Conservation (phyloP, 192 early-diverging fungal species). For the Coemansia biformis region DNA sequence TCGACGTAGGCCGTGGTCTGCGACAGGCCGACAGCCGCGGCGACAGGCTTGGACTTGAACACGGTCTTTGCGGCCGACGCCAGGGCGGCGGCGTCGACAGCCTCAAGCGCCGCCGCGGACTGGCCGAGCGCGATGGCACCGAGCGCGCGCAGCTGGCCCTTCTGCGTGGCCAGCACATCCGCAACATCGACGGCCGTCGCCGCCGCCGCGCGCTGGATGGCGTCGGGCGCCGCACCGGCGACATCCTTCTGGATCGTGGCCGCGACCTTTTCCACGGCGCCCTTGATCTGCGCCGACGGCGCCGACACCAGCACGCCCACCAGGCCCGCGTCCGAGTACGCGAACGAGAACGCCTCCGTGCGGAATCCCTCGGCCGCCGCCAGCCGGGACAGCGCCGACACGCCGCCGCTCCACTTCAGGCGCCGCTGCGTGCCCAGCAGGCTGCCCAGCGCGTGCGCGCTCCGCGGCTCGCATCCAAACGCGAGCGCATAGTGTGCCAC, state of each 20-base stretch:
- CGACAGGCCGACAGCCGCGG: constrained; percentile 34
- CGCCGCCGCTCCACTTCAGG: constrained; percentile 60
- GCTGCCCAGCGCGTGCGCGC: constrained; percentile 58
- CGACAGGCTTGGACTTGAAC: constrained; percentile 40
- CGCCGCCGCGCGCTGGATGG: constrained; percentile 59
- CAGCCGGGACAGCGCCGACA: constrained; percentile 60
- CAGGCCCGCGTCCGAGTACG: constrained; percentile 88
- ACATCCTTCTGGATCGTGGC: constrained; percentile 56
- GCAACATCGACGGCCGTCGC: constrained; percentile 28
- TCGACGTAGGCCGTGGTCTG: constrained; percentile 47
- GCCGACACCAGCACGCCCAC: constrained; percentile 75
- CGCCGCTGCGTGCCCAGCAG: constrained; percentile 59
- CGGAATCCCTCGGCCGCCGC: constrained; percentile 55
- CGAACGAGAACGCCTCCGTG: constrained; percentile 71
- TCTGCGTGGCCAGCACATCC: constrained; percentile 15
- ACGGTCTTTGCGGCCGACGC: constrained; percentile 12
- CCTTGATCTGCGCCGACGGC: constrained; percentile 52
- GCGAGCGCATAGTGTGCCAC: constrained; percentile 74
- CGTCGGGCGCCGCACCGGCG: constrained; percentile 50
- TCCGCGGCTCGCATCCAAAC: constrained; percentile 69
- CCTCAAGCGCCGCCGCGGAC: constrained; percentile 16
- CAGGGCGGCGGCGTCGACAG: constrained; percentile 24
- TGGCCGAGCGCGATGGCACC: constrained; percentile 23
- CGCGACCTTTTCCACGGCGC: constrained; percentile 60
- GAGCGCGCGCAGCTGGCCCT: constrained; percentile 21